These are phyloP conservation scores for Piromyces sp. DNA, from an alignment of 192 early-diverging fungal species.

Conservation along the genomic window DNA sequence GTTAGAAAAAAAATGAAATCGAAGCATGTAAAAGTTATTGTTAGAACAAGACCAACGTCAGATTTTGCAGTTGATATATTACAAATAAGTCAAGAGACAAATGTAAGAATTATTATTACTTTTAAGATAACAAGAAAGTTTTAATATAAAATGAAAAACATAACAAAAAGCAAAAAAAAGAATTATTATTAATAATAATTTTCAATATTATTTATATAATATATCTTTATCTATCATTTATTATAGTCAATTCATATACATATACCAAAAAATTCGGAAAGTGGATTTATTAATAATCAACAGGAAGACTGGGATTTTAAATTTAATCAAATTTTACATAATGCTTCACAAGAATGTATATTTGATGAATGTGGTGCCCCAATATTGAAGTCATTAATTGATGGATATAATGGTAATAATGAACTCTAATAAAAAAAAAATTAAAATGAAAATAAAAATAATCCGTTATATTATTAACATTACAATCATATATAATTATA, in stretches of 20 bases:
- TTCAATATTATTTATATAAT: neutral
- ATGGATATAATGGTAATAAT: constrained; percentile 42
- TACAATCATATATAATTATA: neutral
- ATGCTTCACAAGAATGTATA: constrained; percentile 35
- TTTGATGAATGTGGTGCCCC: constrained; percentile 36
- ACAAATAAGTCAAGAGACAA: constrained; percentile 15
- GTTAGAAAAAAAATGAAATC: neutral
- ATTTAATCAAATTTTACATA: constrained; percentile 41
- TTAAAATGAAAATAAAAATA: no score
- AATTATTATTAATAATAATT: neutral
- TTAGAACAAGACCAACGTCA: constrained; percentile 35
- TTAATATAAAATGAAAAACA: no score
- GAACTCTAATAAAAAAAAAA: no score
- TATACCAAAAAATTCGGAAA: constrained; percentile 33
- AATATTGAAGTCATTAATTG: constrained; percentile 29
- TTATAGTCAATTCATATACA: constrained; percentile 26
- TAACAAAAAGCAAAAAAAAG: neutral
- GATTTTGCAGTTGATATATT: constrained; percentile 33
- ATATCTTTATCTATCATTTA: constrained; percentile 3
- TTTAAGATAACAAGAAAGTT: no score
- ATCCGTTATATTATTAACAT: no score
- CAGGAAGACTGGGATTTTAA: constrained; percentile 46
- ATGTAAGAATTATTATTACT: neutral
- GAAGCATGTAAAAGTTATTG: constrained; percentile 43
- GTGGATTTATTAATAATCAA: constrained; percentile 48